A percentile compares a stretch with the other conserved stretches of the same genome.
phyloP scores from a whole-genome alignment of 1,139 yeast species.

The Yamadazyma membranifaciens region DNA sequence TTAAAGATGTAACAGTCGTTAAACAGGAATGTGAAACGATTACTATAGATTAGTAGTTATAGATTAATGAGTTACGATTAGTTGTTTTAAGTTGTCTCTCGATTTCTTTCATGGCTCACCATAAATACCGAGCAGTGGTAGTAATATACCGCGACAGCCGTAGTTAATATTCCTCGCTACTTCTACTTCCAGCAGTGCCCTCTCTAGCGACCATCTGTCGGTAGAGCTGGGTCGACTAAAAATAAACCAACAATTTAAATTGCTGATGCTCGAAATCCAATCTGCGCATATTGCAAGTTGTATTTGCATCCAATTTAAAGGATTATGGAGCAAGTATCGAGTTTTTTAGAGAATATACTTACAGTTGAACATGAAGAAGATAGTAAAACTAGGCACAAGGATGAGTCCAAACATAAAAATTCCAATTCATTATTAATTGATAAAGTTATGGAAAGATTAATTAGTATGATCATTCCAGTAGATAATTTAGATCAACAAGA shows the following conservation, averaged over 20 bases:
- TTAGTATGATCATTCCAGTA: constrained; percentile 70
- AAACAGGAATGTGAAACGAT: constrained; percentile 7
- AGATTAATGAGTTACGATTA: constrained; percentile 1
- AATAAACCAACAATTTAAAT: neutral
- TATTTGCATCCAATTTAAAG: constrained; percentile 3
- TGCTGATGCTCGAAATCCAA: neutral
- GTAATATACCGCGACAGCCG: too few species aligned
- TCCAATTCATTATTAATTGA: constrained; percentile 30
- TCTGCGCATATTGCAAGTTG: neutral
- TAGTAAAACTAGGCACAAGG: neutral
- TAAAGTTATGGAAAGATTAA: constrained; percentile 64
- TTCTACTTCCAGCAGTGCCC: too few species aligned
- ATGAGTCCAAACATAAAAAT: neutral
- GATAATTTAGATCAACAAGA: constrained; percentile 40
- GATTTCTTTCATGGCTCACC: neutral
- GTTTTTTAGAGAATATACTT: constrained; percentile 27
- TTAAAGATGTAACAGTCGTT: constrained; percentile 13
- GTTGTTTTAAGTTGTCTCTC: neutral
- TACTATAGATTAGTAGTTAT: neutral
- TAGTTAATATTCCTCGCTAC: too few species aligned
- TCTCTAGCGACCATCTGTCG: neutral
- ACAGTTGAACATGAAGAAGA: constrained; percentile 13
- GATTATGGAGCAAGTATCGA: constrained; percentile 30
- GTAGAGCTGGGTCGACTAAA: neutral
- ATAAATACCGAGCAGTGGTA: neutral